Evolutionary conservation across 352 stramenopile species (phyloP).

Genomic region (Phytophthora lateralis): DNA sequence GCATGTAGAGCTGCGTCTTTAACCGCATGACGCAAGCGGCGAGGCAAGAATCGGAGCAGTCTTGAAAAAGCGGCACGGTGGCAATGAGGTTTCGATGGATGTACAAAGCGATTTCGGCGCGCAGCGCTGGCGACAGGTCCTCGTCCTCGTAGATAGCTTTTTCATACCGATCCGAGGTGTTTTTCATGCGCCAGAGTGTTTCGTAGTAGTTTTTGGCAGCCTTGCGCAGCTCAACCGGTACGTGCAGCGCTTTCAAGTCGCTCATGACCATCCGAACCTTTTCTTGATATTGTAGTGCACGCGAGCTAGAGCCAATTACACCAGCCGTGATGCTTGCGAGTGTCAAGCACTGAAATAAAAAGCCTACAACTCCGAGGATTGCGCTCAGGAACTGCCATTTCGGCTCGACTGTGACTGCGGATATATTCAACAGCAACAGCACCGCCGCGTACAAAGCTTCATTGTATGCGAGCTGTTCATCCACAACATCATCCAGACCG

Average conservation of each 20-base stretch:
- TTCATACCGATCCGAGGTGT: conserved; percentile 68
- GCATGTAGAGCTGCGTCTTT: conserved; percentile 65
- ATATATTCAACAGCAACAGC: conserved; percentile 58
- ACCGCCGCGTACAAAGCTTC: conserved; percentile 52
- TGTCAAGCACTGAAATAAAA: conserved; percentile 56
- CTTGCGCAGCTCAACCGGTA: conserved; percentile 57
- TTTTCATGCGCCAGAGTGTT: conserved; percentile 70
- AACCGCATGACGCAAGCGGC: conserved; percentile 61
- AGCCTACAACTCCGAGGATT: conserved; percentile 49
- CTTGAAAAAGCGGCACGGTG: conserved; percentile 64
- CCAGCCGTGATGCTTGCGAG: conserved; percentile 59
- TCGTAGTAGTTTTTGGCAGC: conserved; percentile 65
- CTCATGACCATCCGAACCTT: conserved; percentile 69
- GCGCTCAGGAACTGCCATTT: conserved; percentile 49
- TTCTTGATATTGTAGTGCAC: conserved; percentile 63
- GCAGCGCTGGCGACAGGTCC: conserved; percentile 56
- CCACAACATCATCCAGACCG: conserved; percentile 26
- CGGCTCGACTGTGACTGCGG: conserved; percentile 37
- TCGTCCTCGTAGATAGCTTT: conserved; percentile 77
- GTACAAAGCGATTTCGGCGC: conserved; percentile 64
- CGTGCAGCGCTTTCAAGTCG: conserved; percentile 64
- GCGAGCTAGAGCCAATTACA: conserved; percentile 51
- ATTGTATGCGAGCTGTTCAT: conserved; percentile 54
- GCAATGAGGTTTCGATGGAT: conserved; percentile 62
- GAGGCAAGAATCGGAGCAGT: conserved; percentile 60